A percentile compares a stretch with the other conserved stretches of the same genome.
Conservation (phyloP, 129 eudicot species). For the Flaveria trinervia region DNA sequence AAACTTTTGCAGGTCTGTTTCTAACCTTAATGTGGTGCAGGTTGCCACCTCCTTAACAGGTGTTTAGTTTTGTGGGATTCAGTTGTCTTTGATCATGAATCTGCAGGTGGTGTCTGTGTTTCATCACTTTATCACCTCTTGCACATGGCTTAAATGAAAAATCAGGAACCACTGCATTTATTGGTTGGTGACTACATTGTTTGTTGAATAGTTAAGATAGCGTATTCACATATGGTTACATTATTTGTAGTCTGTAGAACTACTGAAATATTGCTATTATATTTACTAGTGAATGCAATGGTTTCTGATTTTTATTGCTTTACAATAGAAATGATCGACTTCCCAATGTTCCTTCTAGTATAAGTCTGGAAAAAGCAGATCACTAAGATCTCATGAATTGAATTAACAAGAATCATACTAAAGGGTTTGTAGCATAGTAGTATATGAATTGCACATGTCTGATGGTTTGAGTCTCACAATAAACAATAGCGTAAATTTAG, state of each 20-base stretch:
- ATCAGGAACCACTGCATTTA: too few species aligned
- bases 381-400: too few species aligned
- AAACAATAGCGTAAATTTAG: too few species aligned
- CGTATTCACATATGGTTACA: too few species aligned
- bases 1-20: constrained; percentile 13
- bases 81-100: not conserved
- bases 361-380: too few species aligned
- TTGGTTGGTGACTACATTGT: not conserved
- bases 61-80: not conserved
- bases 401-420: too few species aligned
- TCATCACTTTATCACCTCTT: not conserved
- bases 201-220: not conserved
- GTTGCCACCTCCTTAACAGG: not conserved
- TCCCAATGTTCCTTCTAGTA: too few species aligned
- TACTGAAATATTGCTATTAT: not conserved
- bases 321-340: too few species aligned
- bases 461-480: too few species aligned
- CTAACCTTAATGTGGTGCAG: not conserved
- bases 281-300: not conserved
- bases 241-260: not conserved
- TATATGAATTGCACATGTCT: too few species aligned
- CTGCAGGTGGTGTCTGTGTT: not conserved
- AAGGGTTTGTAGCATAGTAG: too few species aligned
- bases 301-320: too few species aligned
- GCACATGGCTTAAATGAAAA: not conserved